Percentiles rank a stretch among this genome's conserved stretches.
These are phyloP conservation scores for Kuraishia borneana DNA, from an alignment of 805 yeast genomes.

Conservation along the genomic window DNA sequence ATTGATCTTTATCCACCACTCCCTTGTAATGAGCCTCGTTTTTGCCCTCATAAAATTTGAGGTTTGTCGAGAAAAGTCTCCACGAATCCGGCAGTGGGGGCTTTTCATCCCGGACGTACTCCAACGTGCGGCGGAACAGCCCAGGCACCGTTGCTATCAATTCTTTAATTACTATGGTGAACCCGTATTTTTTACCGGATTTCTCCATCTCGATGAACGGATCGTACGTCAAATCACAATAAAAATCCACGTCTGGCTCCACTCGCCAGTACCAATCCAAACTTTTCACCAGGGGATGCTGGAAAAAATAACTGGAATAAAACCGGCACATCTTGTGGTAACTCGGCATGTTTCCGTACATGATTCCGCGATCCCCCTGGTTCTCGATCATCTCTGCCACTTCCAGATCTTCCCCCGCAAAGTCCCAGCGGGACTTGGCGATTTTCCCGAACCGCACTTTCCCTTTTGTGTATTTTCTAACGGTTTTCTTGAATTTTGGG, in stretches of 20 bases:
- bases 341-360: conserved; percentile 74
- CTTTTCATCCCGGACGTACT: conserved; percentile 39
- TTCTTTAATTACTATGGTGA: conserved; percentile 71
- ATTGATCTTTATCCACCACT: conserved; percentile 11
- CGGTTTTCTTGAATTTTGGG: conserved; percentile 46
- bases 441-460: conserved; percentile 65
- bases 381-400: conserved; percentile 47
- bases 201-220: conserved; percentile 76
- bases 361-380: conserved; percentile 76
- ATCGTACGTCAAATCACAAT: conserved; percentile 86
- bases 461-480: conserved; percentile 43
- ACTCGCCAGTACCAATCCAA: conserved; percentile 95
- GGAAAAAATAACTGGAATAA: conserved; percentile 73
- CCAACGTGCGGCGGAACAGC: conserved; percentile 60
- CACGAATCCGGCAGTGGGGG: conserved; percentile 53
- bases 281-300: conserved; percentile 60
- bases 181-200: conserved; percentile 68
- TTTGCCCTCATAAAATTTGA: conserved; percentile 21
- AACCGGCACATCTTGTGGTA: conserved; percentile 96
- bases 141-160: conserved; percentile 74
- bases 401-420: conserved; percentile 34
- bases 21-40: conserved; percentile 18
- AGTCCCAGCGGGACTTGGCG: conserved; percentile 55
- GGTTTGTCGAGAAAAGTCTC: conserved; percentile 46
- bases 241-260: conserved; percentile 86